Conservation (phyloP, 257 asterid species). For the Nicotiana tomentosiformis region DNA sequence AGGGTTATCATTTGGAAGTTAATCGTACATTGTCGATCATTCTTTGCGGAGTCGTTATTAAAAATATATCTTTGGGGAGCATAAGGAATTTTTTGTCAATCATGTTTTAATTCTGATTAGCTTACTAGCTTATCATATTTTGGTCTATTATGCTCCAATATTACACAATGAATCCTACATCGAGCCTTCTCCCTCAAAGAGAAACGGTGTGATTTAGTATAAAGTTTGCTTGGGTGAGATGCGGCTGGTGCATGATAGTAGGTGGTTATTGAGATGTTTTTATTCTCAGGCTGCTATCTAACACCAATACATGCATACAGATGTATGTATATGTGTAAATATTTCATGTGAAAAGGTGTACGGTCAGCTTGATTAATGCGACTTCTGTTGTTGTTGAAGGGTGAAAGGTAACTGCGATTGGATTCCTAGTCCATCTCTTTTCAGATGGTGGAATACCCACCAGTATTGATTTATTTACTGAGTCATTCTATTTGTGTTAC, state of each 20-base stretch:
- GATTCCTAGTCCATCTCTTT: background rate
- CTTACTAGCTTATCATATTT: background rate
- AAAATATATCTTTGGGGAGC: background rate
- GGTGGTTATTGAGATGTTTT: background rate
- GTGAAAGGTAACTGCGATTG: background rate
- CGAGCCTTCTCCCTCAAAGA: background rate
- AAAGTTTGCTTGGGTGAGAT: background rate
- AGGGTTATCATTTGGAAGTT: background rate
- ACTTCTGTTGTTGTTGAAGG: background rate
- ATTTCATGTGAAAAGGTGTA: background rate
- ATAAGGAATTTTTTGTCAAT: background rate
- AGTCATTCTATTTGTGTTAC: background rate
- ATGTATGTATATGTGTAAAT: background rate
- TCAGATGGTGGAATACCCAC: background rate
- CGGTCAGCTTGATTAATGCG: background rate
- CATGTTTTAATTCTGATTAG: background rate
- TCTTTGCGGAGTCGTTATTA: background rate
- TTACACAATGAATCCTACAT: background rate
- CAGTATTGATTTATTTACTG: background rate
- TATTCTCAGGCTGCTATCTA: background rate
- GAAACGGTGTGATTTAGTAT: background rate
- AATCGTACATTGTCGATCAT: background rate
- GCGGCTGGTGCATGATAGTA: background rate
- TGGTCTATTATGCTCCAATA: background rate
- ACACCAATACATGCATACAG: background rate